These are phyloP conservation scores for Rubia tinctorum DNA, from an alignment of 305 asterid species.

Conservation along the genomic window DNA sequence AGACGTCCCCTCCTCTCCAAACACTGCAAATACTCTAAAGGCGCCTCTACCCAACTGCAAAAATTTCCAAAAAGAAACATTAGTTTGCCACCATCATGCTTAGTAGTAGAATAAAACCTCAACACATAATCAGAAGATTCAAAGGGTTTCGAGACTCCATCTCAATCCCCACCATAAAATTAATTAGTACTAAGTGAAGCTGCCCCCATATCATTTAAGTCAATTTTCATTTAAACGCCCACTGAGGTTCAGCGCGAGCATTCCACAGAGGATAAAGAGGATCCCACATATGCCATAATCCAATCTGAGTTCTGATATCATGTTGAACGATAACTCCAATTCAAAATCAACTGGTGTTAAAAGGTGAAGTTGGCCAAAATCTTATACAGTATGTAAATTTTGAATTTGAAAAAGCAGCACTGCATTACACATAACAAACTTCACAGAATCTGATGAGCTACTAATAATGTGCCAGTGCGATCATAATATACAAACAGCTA, in stretches of 20 bases:
- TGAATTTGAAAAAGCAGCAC: background rate
- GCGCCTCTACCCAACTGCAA: slow-evolving; percentile 62
- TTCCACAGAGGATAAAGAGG: too few species aligned
- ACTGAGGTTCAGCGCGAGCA: too few species aligned
- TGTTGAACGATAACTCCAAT: too few species aligned
- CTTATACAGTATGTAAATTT: background rate
- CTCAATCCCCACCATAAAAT: background rate
- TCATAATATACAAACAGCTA: background rate
- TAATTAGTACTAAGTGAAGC: too few species aligned
- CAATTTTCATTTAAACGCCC: too few species aligned
- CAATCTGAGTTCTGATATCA: too few species aligned
- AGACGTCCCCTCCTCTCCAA: slow-evolving; percentile 58
- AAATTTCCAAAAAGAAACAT: slow-evolving; percentile 16
- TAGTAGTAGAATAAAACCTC: background rate
- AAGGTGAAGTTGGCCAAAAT: background rate
- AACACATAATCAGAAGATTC: too few species aligned
- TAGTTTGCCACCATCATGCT: background rate
- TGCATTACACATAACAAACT: background rate
- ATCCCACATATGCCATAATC: too few species aligned
- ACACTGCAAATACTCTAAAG: slow-evolving; percentile 66
- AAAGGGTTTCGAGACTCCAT: background rate
- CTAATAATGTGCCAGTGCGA: background rate
- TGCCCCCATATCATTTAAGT: too few species aligned
- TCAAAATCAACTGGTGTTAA: too few species aligned
- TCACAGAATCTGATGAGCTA: background rate